These are phyloP conservation scores for Inga oerstediana DNA, from an alignment of 306 rosid genomes.

Conservation along the genomic window DNA sequence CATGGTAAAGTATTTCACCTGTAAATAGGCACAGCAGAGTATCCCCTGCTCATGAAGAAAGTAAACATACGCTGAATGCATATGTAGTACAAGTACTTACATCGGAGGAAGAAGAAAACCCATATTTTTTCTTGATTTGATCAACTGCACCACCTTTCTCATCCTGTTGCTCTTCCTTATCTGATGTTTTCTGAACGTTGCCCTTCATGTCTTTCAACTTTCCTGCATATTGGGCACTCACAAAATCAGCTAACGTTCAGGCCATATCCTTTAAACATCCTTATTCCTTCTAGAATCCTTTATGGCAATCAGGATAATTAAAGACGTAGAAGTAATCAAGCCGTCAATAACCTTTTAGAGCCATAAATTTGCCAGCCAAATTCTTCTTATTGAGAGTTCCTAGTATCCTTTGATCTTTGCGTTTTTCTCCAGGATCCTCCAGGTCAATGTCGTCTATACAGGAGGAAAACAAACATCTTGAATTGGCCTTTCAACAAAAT, in stretches of 20 bases:
- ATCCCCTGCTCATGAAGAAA: neutral
- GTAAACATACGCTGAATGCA: neutral
- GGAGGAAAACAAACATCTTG: conserved; percentile 26
- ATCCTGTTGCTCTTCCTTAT: conserved; percentile 61
- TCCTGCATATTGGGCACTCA: conserved; percentile 54
- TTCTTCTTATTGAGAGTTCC: conserved; percentile 72
- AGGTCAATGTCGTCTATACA: conserved; percentile 72
- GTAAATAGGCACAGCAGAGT: neutral
- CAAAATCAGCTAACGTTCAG: conserved; percentile 19
- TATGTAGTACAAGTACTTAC: conserved; percentile 46
- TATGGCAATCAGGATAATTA: neutral
- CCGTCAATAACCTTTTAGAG: conserved; percentile 68
- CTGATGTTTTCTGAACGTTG: conserved; percentile 55
- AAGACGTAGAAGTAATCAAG: neutral
- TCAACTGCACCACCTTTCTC: conserved; percentile 59
- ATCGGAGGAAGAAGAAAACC: conserved; percentile 56
- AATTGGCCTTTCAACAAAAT: neutral
- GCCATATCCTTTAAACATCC: conserved; percentile 11
- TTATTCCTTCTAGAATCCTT: neutral
- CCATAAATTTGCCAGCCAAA: conserved; percentile 64
- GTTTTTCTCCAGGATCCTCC: conserved; percentile 60
- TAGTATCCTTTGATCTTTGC: conserved; percentile 70
- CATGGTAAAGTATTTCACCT: neutral
- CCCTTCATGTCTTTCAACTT: conserved; percentile 71
- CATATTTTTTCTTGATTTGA: conserved; percentile 82